These are phyloP conservation scores for Xylaria sp. DNA, from an alignment of 2,329 filamentous ascomycete species.

Conservation along the genomic window DNA sequence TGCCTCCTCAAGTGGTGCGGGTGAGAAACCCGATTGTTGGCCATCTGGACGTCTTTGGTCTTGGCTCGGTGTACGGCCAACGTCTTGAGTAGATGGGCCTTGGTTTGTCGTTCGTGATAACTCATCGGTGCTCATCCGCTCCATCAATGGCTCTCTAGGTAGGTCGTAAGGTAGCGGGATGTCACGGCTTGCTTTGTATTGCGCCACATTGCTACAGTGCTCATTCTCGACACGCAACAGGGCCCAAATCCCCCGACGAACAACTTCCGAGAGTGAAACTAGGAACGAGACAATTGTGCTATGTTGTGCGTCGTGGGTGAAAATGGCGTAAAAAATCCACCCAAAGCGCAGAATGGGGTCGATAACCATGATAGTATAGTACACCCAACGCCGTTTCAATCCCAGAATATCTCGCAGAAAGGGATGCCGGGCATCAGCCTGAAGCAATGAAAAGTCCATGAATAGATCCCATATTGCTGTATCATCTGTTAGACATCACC, in stretches of 20 bases:
- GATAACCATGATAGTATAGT: constrained; percentile 85
- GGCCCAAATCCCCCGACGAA: constrained; percentile 89
- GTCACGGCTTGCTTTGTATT: constrained; percentile 90
- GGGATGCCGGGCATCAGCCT: constrained; percentile 74
- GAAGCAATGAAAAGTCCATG: constrained; percentile 96
- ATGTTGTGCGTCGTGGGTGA: constrained; percentile 81
- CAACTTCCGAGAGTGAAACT: constrained; percentile 80
- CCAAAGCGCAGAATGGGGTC: constrained; percentile 90
- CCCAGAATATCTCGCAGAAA: constrained; percentile 82
- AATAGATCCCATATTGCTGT: constrained; percentile 88
- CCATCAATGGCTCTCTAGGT: constrained; percentile 56
- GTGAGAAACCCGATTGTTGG: constrained; percentile 29
- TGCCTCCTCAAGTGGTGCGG: constrained; percentile 41
- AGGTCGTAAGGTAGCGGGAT: constrained; percentile 84
- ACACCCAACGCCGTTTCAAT: constrained; percentile 81
- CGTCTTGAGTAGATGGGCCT: constrained; percentile 34
- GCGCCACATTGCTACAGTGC: constrained; percentile 90
- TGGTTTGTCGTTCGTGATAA: constrained; percentile 30
- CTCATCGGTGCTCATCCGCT: constrained; percentile 55
- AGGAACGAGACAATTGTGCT: constrained; percentile 84
- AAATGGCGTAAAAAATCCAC: constrained; percentile 94
- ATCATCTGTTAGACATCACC: not conserved
- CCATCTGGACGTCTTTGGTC: constrained; percentile 28
- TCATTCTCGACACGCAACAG: constrained; percentile 97
- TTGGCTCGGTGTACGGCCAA: constrained; percentile 36